Evolutionary conservation across 1,139 yeast species (phyloP).

Genomic region (Pichia sp.): DNA sequence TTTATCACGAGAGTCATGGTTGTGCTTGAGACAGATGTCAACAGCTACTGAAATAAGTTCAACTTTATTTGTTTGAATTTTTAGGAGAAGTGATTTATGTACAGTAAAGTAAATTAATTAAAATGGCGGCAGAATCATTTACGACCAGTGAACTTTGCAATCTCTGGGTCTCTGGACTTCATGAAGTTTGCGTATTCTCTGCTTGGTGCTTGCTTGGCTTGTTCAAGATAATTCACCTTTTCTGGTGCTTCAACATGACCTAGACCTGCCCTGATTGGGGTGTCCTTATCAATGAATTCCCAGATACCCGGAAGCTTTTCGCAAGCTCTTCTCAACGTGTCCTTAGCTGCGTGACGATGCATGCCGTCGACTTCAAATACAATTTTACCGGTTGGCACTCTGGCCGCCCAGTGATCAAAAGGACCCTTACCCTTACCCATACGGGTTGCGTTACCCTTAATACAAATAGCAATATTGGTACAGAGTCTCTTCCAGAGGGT

Average conservation of each 20-base stretch:
- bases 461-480: slow-evolving; percentile 85
- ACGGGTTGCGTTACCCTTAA: slow-evolving; percentile 97
- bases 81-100: neutral
- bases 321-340: slow-evolving; percentile 86
- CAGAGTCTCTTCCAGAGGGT: slow-evolving; percentile 72
- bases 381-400: slow-evolving; percentile 94
- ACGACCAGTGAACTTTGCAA: slow-evolving; percentile 28
- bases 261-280: slow-evolving; percentile 69
- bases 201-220: slow-evolving; percentile 56
- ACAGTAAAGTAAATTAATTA: neutral
- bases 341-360: slow-evolving; percentile 87
- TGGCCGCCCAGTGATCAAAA: slow-evolving; percentile 93
- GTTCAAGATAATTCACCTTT: slow-evolving; percentile 47
- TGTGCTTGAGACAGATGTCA: slow-evolving; percentile 34
- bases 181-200: slow-evolving; percentile 34
- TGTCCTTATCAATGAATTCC: slow-evolving; percentile 68
- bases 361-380: slow-evolving; percentile 80
- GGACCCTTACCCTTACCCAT: slow-evolving; percentile 99
- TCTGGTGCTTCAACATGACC: slow-evolving; percentile 37
- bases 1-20: slow-evolving; percentile 87
- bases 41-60: neutral
- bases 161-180: slow-evolving; percentile 30
- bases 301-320: slow-evolving; percentile 89
- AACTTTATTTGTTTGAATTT: neutral
- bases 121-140: slow-evolving; percentile 3